phyloP scores from a whole-genome alignment of 2,329 filamentous ascomycete species.

The Amauroascus verrucosus region DNA sequence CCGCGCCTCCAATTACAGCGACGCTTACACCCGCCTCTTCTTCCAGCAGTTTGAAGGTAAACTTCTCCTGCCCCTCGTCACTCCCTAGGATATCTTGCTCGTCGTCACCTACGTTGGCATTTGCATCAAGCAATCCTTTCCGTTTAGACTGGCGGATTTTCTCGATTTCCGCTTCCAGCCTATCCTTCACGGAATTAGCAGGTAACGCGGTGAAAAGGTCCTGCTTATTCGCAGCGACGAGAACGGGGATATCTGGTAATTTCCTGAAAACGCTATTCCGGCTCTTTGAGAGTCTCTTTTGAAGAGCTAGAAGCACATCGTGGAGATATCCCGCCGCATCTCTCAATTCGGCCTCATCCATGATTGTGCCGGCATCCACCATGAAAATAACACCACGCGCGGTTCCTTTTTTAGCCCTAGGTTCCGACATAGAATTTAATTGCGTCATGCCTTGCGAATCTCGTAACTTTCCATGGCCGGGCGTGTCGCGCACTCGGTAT shows the following conservation, averaged over 20 bases:
- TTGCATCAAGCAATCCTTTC: conserved; percentile 73
- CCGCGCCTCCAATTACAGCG: conserved; percentile 59
- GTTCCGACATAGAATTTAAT: conserved; percentile 27
- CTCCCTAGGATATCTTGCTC: conserved; percentile 81
- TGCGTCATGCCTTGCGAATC: conserved; percentile 41
- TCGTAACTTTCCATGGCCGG: conserved; percentile 90
- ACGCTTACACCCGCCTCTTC: conserved; percentile 68
- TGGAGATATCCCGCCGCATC: conserved; percentile 77
- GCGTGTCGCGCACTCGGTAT: conserved; percentile 57
- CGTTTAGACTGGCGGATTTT: conserved; percentile 65
- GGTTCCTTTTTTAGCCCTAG: conserved; percentile 24
- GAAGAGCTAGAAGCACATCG: conserved; percentile 72
- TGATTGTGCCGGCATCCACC: conserved; percentile 67
- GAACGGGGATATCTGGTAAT: conserved; percentile 53
- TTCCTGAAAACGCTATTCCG: conserved; percentile 38
- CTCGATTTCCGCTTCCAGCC: conserved; percentile 70
- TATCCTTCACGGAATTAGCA: conserved; percentile 59
- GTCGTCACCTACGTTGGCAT: conserved; percentile 47
- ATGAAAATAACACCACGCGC: conserved; percentile 67
- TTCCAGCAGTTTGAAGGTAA: conserved; percentile 70
- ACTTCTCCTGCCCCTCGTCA: conserved; percentile 64
- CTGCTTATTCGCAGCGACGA: conserved; percentile 89
- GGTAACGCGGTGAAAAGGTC: conserved; percentile 92
- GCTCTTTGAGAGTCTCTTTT: conserved; percentile 47
- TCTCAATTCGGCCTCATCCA: conserved; percentile 42